Evolutionary conservation across 345 rosid genomes (phyloP), one percentile per base, ranked within the genome.

Genomic region (Eucalyptus grandis): DNA sequence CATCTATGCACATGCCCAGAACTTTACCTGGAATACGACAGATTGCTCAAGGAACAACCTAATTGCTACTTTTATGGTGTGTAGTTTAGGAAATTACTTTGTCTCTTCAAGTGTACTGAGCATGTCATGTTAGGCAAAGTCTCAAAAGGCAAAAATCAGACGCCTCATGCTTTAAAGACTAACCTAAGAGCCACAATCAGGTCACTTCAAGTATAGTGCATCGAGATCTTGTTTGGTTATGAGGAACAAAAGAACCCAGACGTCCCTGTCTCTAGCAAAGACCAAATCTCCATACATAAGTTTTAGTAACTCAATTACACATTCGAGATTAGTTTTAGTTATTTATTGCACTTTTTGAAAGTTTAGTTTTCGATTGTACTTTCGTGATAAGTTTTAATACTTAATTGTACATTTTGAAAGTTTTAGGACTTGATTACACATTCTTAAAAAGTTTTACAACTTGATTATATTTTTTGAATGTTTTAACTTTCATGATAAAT

Each of bases 101-200:
- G 9, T 44, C 12, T 83, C n/a, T 44, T 6, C 31, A 14, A 83
- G 86, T 2, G 26, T 15, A 43, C n/a, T 21, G 31, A 22, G n/a
- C 24, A 26, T 5, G 67, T 49, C 50, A 22, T 21, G 51, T 24
- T 19, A 44, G 86, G 15, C 13, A 44, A 82, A 26, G 51, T 9
- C 60, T 56, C 60, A 56, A 56, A 56, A 82, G 87, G 67, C 49
- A 90, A 44, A 37, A 87, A 31, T 22, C 15, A 43, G 6, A 44
- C 49, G 26, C 49, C 65, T 43, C 9, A 9, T n/a, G 77, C 83
- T 85, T 86, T 67, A 54, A 83, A n/a, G 26, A 49, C 90, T 82
- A 43, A 96, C 98, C 96, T 93, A 86, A 97, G 95, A 92, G 93
- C 91, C 90, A 91, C 88, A 22, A 96, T 96, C 49, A 97, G 96